Evolutionary conservation across 306 rosid species (phyloP).

Genomic region (Potentilla sterilis): DNA sequence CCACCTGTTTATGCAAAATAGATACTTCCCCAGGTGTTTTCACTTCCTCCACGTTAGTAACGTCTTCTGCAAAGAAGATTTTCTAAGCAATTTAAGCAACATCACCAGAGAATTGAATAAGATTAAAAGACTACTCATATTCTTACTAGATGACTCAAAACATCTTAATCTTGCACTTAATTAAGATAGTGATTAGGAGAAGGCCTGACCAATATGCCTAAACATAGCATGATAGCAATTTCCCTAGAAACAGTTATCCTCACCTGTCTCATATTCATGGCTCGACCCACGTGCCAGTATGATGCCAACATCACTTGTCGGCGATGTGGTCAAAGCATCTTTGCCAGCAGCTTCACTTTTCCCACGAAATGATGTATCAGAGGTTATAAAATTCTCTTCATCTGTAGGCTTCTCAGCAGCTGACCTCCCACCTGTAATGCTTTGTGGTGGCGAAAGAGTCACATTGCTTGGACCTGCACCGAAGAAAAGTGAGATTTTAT

Average conservation of each 20-base stretch:
- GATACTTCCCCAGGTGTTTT: constrained; percentile 22
- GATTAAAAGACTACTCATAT: background rate
- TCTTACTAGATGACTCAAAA: background rate
- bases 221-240: background rate
- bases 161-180: background rate
- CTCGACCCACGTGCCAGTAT: constrained; percentile 28
- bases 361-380: constrained; percentile 27
- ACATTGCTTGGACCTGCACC: constrained; percentile 55
- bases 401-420: constrained; percentile 31
- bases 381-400: constrained; percentile 30
- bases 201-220: background rate
- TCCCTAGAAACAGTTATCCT: background rate
- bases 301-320: constrained; percentile 29
- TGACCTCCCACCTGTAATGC: constrained; percentile 33
- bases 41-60: constrained; percentile 34
- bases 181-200: background rate
- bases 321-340: constrained; percentile 24
- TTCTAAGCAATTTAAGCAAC: constrained; percentile 4
- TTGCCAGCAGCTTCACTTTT: constrained; percentile 30
- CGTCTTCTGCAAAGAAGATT: constrained; percentile 41
- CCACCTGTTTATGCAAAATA: constrained; percentile 25
- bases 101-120: background rate
- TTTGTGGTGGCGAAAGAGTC: constrained; percentile 47
- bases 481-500: constrained; percentile 35
- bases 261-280: constrained; percentile 41